Evolutionary conservation across 2,329 filamentous ascomycete genomes (phyloP).

Genomic region (Pseudogymnoascus destructans): DNA sequence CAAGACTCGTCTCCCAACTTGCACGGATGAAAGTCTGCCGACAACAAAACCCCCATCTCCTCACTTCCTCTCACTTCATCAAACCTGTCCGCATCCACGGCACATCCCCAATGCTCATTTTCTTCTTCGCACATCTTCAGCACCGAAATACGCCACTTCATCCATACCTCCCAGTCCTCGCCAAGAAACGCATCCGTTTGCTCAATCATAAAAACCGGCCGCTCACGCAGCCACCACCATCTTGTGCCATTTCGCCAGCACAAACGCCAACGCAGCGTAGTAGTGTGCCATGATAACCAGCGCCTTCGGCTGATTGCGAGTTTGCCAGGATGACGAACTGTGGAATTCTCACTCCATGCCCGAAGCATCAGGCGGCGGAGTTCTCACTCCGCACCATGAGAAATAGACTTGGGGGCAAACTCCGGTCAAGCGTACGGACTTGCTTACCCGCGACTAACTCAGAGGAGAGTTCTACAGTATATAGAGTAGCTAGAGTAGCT

Average conservation of each 20-base stretch:
- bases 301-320: constrained; percentile 13
- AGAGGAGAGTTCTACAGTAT: no score
- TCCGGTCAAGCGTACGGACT: no score
- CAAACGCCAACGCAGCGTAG: constrained; percentile 15
- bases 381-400: no score
- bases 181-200: constrained; percentile 14
- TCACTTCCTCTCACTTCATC: not conserved
- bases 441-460: no score
- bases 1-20: constrained; percentile 2
- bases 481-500: no score
- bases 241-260: constrained; percentile 10
- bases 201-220: constrained; percentile 16
- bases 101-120: not conserved
- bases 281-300: constrained; percentile 15
- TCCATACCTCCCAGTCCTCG: constrained; percentile 13
- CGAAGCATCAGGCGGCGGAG: no score
- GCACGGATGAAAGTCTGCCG: not conserved
- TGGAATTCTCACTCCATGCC: no score
- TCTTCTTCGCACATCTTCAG: not conserved
- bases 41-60: constrained; percentile 1
- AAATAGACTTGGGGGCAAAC: no score
- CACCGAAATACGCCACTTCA: constrained; percentile 14
- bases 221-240: constrained; percentile 18
- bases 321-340: constrained; percentile 14
- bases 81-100: not conserved